Percentiles rank a stretch among this genome's conserved stretches.
phyloP scores from a whole-genome alignment of 192 early-diverging fungal genomes.

The Cetraspora pellucida region DNA sequence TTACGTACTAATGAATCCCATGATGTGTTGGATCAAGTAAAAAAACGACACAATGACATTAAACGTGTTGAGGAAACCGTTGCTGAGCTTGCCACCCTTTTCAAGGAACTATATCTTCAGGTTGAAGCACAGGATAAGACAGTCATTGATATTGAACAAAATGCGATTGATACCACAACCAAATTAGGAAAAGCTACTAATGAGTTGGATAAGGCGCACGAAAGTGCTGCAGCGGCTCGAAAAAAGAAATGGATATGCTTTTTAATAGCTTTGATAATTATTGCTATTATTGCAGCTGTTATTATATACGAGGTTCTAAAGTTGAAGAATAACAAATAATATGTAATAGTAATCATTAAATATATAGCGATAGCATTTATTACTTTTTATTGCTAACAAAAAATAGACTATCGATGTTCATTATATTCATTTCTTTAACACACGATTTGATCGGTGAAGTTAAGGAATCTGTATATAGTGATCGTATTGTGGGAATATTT shows the following conservation, averaged over 20 bases:
- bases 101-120: slow-evolving; percentile 86
- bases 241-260: slow-evolving; percentile 65
- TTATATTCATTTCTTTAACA: too few species aligned
- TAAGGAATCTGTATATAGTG: too few species aligned
- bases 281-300: slow-evolving; percentile 45
- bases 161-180: slow-evolving; percentile 60
- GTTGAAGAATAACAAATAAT: too few species aligned
- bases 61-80: slow-evolving; percentile 86
- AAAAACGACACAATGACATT: slow-evolving; percentile 83
- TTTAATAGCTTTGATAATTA: slow-evolving; percentile 47
- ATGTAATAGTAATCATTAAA: too few species aligned
- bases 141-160: slow-evolving; percentile 70
- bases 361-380: too few species aligned
- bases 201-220: slow-evolving; percentile 58
- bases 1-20: slow-evolving; percentile 70
- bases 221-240: slow-evolving; percentile 46
- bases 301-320: not conserved
- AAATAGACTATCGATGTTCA: too few species aligned
- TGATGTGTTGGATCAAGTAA: slow-evolving; percentile 76
- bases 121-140: slow-evolving; percentile 75
- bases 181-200: slow-evolving; percentile 65
- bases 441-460: too few species aligned
- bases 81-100: slow-evolving; percentile 86
- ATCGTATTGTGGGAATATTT: too few species aligned
- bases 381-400: too few species aligned